Evolutionary conservation across 2,329 filamentous ascomycete genomes (phyloP).

Genomic region (Iodosphaeria phyllophila): DNA sequence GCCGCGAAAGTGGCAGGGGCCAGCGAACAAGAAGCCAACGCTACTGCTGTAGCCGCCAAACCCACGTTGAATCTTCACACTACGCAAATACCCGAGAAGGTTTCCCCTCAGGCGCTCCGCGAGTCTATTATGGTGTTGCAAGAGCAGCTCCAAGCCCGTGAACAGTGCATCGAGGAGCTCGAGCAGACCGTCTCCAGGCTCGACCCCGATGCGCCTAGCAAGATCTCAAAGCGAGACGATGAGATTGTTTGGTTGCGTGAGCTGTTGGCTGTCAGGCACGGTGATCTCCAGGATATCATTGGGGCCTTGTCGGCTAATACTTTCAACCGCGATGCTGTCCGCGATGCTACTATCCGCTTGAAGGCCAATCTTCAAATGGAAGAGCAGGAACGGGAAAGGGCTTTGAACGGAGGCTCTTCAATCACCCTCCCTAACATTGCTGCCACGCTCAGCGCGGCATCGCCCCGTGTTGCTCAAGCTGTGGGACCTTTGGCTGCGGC

Average conservation of each 20-base stretch:
- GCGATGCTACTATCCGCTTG: conserved; percentile 81
- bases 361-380: conserved; percentile 96
- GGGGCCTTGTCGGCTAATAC: conserved; percentile 52
- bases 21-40: conserved; percentile 24
- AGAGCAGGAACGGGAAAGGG: conserved; percentile 80
- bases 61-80: conserved; percentile 19
- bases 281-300: conserved; percentile 87
- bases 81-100: conserved; percentile 54
- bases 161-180: conserved; percentile 74
- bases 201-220: conserved; percentile 61
- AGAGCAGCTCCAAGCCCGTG: conserved; percentile 88
- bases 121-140: conserved; percentile 94
- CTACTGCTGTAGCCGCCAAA: conserved; percentile 22
- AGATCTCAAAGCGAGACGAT: conserved; percentile 79
- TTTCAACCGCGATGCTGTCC: conserved; percentile 63
- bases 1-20: conserved; percentile 15
- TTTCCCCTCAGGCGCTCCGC: conserved; percentile 82
- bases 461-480: conserved; percentile 68
- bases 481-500: conserved; percentile 68
- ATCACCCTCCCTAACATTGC: conserved; percentile 59
- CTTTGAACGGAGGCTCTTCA: conserved; percentile 49
- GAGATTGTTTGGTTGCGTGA: conserved; percentile 93
- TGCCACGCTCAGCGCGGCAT: conserved; percentile 55
- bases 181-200: conserved; percentile 50
- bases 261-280: conserved; percentile 72